These are phyloP conservation scores for Trapa incisa DNA, from an alignment of 345 rosid genomes.

Conservation along the genomic window DNA sequence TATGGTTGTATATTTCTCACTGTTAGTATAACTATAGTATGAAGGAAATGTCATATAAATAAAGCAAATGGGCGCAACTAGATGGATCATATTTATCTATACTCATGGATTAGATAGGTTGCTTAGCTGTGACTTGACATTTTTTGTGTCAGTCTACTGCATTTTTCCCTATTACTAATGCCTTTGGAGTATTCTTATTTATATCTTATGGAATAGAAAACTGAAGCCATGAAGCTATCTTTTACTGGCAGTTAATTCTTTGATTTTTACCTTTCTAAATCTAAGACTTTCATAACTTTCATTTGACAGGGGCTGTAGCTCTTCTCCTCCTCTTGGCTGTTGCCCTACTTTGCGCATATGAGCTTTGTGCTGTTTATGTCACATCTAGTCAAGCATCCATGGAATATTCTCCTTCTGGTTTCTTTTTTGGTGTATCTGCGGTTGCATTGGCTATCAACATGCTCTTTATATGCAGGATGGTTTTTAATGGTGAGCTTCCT, in stretches of 20 bases:
- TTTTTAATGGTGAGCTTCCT: slow-evolving; percentile 75
- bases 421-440: slow-evolving; percentile 98
- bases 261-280: slow-evolving; percentile 68
- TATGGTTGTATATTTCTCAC: no score
- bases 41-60: no score
- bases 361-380: slow-evolving; percentile 95
- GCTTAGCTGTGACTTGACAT: neutral
- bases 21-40: no score
- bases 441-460: slow-evolving; percentile 94
- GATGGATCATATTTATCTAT: no score
- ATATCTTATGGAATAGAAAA: neutral
- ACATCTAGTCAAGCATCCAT: slow-evolving; percentile 87
- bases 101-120: no score
- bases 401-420: slow-evolving; percentile 93
- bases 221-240: slow-evolving; percentile 1
- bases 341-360: slow-evolving; percentile 88
- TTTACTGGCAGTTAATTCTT: slow-evolving; percentile 59
- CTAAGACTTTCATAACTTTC: slow-evolving; percentile 8
- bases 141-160: neutral
- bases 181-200: slow-evolving; percentile 1
- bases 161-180: neutral
- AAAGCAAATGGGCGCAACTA: no score
- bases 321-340: slow-evolving; percentile 95
- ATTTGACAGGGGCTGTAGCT: slow-evolving; percentile 79
- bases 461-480: slow-evolving; percentile 97